phyloP scores from a whole-genome alignment of 2,329 filamentous ascomycete species.

The Pseudogymnoascus destructans region DNA sequence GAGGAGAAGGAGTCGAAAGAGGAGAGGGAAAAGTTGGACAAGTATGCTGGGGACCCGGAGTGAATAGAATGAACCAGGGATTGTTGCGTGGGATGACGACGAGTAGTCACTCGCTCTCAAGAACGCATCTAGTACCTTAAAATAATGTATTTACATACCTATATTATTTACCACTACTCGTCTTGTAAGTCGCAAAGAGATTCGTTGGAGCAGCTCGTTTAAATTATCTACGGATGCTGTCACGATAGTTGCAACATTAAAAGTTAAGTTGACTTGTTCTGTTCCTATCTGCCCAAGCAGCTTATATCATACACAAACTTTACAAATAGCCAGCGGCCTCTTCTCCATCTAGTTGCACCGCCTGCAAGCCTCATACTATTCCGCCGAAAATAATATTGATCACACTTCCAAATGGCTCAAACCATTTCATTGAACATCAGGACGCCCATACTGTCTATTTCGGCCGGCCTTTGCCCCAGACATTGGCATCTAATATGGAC shows the following conservation, averaged over 20 bases:
- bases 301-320: not conserved
- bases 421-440: not conserved
- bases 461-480: not conserved
- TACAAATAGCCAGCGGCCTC: not conserved
- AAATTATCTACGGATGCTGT: not conserved
- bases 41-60: slow-evolving; percentile 27
- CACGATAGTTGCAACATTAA: not conserved
- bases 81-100: not conserved
- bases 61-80: slow-evolving; percentile 13
- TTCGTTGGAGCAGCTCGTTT: not conserved
- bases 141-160: not conserved
- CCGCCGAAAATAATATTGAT: not conserved
- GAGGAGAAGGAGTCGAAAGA: slow-evolving; percentile 29
- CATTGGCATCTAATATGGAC: not conserved
- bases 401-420: not conserved
- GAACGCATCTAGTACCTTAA: not conserved
- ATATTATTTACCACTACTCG: not conserved
- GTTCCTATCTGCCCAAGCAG: not conserved
- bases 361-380: not conserved
- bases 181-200: not conserved
- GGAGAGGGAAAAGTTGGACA: slow-evolving; percentile 20
- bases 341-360: not conserved
- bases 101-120: not conserved
- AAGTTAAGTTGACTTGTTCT: not conserved
- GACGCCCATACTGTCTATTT: not conserved